A percentile compares a stretch with the other conserved stretches of the same genome.
Evolutionary conservation across 371 early-diverging fungal species (phyloP).

Genomic region (Apophysomyces sp.): DNA sequence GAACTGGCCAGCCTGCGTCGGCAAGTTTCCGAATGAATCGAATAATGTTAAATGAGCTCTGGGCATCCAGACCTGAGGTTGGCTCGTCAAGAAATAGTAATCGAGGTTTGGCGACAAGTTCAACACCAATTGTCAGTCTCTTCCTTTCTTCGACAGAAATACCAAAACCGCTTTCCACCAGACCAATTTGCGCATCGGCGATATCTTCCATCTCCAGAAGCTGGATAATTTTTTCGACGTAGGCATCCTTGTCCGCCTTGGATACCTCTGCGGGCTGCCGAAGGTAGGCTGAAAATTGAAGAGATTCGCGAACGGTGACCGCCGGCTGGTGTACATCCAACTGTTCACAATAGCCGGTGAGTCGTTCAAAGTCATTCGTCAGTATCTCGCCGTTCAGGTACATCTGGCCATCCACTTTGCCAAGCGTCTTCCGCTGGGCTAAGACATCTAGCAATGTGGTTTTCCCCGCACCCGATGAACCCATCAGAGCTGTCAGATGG

Average conservation of each 20-base stretch:
- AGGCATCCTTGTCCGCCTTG: slow-evolving; percentile 51
- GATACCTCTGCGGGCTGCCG: slow-evolving; percentile 57
- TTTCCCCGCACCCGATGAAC: slow-evolving; percentile 83
- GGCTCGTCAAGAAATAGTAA: slow-evolving; percentile 85
- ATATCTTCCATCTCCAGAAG: slow-evolving; percentile 58
- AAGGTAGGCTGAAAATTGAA: slow-evolving; percentile 65
- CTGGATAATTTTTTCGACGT: slow-evolving; percentile 61
- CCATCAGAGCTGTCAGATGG: slow-evolving; percentile 76
- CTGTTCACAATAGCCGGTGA: slow-evolving; percentile 78
- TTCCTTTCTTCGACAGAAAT: slow-evolving; percentile 63
- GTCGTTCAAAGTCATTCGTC: slow-evolving; percentile 55
- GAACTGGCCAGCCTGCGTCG: slow-evolving; percentile 53
- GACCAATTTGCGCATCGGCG: slow-evolving; percentile 55
- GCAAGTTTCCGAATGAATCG: slow-evolving; percentile 63
- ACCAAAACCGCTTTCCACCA: slow-evolving; percentile 39
- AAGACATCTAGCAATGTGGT: slow-evolving; percentile 79
- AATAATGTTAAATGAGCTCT: slow-evolving; percentile 67
- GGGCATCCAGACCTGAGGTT: slow-evolving; percentile 67
- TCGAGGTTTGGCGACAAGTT: slow-evolving; percentile 71
- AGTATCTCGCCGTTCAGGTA: slow-evolving; percentile 51
- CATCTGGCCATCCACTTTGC: slow-evolving; percentile 68
- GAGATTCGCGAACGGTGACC: slow-evolving; percentile 58
- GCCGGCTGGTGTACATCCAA: slow-evolving; percentile 69
- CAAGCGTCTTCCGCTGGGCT: slow-evolving; percentile 72
- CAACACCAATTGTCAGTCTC: slow-evolving; percentile 63